Evolutionary conservation across 2,329 filamentous ascomycete genomes (phyloP).

Genomic region (Talaromyces sp.): DNA sequence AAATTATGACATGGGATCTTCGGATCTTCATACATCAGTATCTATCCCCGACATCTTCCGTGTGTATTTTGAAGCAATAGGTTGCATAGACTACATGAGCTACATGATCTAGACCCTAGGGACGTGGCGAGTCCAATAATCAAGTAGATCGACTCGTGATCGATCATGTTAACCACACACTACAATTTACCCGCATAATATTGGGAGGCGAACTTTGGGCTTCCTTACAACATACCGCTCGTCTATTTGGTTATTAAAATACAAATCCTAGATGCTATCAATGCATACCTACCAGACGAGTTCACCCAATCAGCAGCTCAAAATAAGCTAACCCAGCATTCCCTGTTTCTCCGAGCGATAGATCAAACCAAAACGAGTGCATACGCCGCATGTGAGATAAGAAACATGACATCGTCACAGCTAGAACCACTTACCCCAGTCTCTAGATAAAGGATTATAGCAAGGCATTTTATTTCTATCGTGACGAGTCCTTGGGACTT

Average conservation of each 20-base stretch:
- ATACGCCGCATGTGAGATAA: background rate
- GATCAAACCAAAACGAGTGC: background rate
- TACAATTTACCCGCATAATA: no score
- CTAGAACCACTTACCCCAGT: background rate
- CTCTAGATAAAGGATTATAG: background rate
- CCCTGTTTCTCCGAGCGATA: constrained; percentile 19
- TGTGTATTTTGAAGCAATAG: background rate
- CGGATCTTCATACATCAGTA: background rate
- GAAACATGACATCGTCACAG: background rate
- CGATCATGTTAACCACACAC: no score
- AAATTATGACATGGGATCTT: background rate
- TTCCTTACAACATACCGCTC: background rate
- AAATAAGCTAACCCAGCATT: constrained; percentile 4
- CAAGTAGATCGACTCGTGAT: no score
- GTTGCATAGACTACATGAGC: background rate
- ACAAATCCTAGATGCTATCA: background rate
- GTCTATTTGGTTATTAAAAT: background rate
- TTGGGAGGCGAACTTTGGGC: background rate
- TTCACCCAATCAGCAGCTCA: constrained; percentile 7
- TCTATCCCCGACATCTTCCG: background rate
- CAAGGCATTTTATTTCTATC: background rate
- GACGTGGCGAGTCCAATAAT: no score
- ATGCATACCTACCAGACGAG: constrained; percentile 4
- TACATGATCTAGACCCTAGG: no score
- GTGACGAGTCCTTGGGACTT: background rate